These are phyloP conservation scores for Pittosporum tobira DNA, from an alignment of 129 eudicot species.

Conservation along the genomic window DNA sequence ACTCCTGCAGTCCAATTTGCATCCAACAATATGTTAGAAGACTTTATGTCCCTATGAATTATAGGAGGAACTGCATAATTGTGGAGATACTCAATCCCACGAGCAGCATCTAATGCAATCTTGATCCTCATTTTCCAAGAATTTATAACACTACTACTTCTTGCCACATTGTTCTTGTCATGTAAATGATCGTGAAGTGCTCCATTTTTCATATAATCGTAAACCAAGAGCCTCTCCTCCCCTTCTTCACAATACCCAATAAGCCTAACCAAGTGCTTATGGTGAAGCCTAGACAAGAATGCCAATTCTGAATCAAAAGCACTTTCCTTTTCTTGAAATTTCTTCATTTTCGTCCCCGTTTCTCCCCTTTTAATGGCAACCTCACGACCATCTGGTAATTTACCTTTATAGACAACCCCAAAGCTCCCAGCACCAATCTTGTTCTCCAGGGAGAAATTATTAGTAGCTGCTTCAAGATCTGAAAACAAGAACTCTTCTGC, in stretches of 20 bases:
- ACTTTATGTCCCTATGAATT: conserved; percentile 18
- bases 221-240: conserved; percentile 55
- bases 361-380: conserved; percentile 95
- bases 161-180: conserved; percentile 16
- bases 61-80: conserved; percentile 17
- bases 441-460: conserved; percentile 62
- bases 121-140: conserved; percentile 22
- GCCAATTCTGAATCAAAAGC: conserved; percentile 92
- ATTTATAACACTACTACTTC: conserved; percentile 13
- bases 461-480: conserved; percentile 69
- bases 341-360: conserved; percentile 45
- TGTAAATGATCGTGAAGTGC: conserved; percentile 16
- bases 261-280: conserved; percentile 84
- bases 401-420: conserved; percentile 89
- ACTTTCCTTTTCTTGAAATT: conserved; percentile 84
- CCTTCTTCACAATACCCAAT: conserved; percentile 92
- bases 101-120: conserved; percentile 16
- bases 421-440: conserved; percentile 94
- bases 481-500: conserved; percentile 81
- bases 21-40: conserved; percentile 15
- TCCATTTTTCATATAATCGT: conserved; percentile 20
- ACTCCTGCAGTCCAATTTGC: conserved; percentile 18
- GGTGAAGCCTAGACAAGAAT: conserved; percentile 83
- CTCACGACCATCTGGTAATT: conserved; percentile 76
- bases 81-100: conserved; percentile 18